Percentiles rank a stretch among this genome's conserved stretches.
These are phyloP conservation scores for Adansonia digitata DNA, from an alignment of 345 rosid genomes.

Conservation along the genomic window DNA sequence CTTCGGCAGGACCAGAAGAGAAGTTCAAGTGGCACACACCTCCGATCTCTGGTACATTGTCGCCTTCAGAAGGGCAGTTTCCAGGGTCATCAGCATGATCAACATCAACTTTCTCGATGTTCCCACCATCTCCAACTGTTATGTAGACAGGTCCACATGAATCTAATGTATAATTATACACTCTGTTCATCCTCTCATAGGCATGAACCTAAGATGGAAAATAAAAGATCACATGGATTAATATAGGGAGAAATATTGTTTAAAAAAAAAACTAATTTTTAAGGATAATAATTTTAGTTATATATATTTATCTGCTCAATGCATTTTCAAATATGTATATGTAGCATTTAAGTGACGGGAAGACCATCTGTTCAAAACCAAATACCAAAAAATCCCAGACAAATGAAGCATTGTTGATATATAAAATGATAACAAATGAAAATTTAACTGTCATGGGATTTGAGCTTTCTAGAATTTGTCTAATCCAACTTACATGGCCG, in stretches of 20 bases:
- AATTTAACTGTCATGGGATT: not conserved
- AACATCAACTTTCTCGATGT: constrained; percentile 69
- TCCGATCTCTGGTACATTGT: constrained; percentile 64
- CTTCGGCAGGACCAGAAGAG: constrained; percentile 71
- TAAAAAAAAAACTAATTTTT: not conserved
- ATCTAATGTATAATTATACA: constrained; percentile 69
- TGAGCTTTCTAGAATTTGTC: not conserved
- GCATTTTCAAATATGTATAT: not conserved
- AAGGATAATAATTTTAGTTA: not conserved
- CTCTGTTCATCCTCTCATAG: constrained; percentile 79
- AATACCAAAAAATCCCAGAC: not conserved
- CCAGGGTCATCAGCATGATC: constrained; percentile 72
- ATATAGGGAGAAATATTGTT: not conserved
- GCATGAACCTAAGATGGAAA: constrained; percentile 69
- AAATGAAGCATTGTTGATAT: not conserved
- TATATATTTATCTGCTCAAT: not conserved
- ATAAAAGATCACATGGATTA: not conserved
- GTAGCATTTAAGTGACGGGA: not conserved
- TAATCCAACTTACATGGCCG: constrained; percentile 60
- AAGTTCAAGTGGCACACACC: constrained; percentile 64
- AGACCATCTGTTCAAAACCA: not conserved
- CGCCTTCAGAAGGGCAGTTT: constrained; percentile 64
- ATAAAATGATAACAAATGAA: not conserved
- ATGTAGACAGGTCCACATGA: constrained; percentile 73
- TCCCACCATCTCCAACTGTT: constrained; percentile 86